Evolutionary conservation across 164 flowering plant species (phyloP), one percentile per base, ranked within the genome.

Genomic region (Pachysandra terminalis): DNA sequence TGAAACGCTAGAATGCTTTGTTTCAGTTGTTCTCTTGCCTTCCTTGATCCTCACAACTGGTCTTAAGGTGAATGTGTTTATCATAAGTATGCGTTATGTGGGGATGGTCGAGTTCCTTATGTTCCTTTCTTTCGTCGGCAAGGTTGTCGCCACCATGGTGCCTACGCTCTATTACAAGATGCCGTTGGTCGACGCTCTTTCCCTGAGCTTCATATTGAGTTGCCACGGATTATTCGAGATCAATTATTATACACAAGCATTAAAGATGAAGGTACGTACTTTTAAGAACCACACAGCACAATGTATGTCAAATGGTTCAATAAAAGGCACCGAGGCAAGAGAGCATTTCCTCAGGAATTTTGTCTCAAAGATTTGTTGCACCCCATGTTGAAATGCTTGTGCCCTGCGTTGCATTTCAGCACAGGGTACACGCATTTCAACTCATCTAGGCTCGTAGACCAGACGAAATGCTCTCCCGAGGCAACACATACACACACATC

Each of bases 201-300:
- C 82, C 21, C 87, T 86, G 27, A 82, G 70, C 10, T 79, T 86
- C 9, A 73, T 83, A 49, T 74, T 83, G 84, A 81, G 77, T 71
- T 63, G 76, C 35, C 80, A 81, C 70, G 90, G 90, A 52, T 60
- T 79, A 17, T 51, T 77, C 40, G 86, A 84, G 24, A 62, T 81
- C 19, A 35, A 23, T 19, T 17, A 37, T 1, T 71, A 35, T 26
- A 5, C 6, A 7, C 56, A n/a, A 9, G 48, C 70, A 59, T 3
- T 23, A n/a, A n/a, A n/a, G n/a, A n/a, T n/a, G n/a, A n/a, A n/a
- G n/a, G n/a, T n/a, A n/a, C n/a, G n/a, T n/a, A n/a, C n/a, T n/a
- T n/a, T n/a, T n/a, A n/a, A n/a, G n/a, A n/a, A n/a, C n/a, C n/a
- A n/a, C n/a, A n/a, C n/a, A n/a, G n/a, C n/a, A n/a, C n/a, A n/a